These are phyloP conservation scores for Prunus yedoensis DNA, from an alignment of 331 rosid genomes.

Conservation along the genomic window DNA sequence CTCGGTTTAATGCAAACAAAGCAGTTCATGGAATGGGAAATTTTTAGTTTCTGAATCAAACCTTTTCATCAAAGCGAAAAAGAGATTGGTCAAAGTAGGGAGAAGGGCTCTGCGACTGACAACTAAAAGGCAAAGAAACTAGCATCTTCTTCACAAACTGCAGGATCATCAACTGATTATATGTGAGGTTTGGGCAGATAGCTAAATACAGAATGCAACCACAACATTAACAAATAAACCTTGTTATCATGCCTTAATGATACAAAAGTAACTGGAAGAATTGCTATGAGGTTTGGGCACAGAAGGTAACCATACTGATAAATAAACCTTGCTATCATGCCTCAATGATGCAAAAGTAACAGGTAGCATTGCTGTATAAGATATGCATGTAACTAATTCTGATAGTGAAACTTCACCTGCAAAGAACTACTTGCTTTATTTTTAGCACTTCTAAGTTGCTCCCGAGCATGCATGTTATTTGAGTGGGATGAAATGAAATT, in stretches of 20 bases:
- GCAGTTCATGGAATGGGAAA: constrained; percentile 8
- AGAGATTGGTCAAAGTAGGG: constrained; percentile 95
- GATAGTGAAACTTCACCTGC: constrained; percentile 52
- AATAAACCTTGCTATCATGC: background rate
- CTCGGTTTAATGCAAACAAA: background rate
- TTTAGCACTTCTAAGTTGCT: constrained; percentile 61
- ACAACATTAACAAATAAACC: background rate
- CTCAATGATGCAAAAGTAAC: background rate
- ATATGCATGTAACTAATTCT: background rate
- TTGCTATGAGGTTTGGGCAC: background rate
- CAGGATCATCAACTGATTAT: constrained; percentile 29
- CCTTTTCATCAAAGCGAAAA: constrained; percentile 95
- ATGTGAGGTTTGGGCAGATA: constrained; percentile 17
- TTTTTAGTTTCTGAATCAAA: constrained; percentile 26
- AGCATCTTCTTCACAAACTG: constrained; percentile 99
- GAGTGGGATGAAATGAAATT: constrained; percentile 92
- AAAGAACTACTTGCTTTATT: constrained; percentile 68
- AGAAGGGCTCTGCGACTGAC: constrained; percentile 96
- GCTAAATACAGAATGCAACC: background rate
- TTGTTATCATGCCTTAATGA: background rate
- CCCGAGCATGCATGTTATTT: constrained; percentile 74
- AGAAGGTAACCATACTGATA: background rate
- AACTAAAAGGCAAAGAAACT: constrained; percentile 72
- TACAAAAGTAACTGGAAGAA: background rate
- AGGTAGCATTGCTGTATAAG: background rate